Evolutionary conservation across 768 basidiomycete species (phyloP), one percentile per base, ranked within the genome.

Genomic region (Rhodotorula graminis): DNA sequence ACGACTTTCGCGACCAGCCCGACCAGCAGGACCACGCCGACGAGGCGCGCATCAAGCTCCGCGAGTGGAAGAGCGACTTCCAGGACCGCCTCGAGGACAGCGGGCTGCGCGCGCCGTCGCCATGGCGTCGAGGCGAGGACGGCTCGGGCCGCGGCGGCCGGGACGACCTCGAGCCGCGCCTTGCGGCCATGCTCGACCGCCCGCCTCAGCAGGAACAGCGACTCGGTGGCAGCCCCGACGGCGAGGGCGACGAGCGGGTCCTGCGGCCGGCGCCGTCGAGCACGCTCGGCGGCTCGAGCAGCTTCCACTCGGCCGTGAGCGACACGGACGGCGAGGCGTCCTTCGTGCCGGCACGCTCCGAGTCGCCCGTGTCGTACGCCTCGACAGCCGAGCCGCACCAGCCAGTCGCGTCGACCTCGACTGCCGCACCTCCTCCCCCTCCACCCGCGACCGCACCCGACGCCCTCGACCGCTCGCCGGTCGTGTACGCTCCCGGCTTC

Each of bases 301-400:
- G 61, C 40, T 64, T 68, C 47, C 65, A 72, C 31, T 68, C 71
- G 62, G 71, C 71, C 4, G 58, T 58, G 46, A 56, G 52, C 37
- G 63, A 65, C 16, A 27, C 58, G 44, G 29, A 60, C 2, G 23
- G 16, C 40, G 49, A 37, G 2, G 46, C 63, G 9, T 6, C 31
- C 1, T 3, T 37, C 53, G 23, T 33, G 23, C 56, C 42, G 49
- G 61, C 31, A 31, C 62, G 61, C 3, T 58, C 64, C 49, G 64
- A 49, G 7, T 69, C 64, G 23, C 55, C 64, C 3, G n/a, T 64
- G 21, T 64, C 67, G 27, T 61, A 58, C 44, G 47, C 42, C 16
- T 52, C 60, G n/a, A 42, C 58, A 25, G 52, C 64, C 3, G 33
- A 59, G 12, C 16, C 23, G 44, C 33, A 49, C 19, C 27, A 29